Base-by-base conservation (phyloP, 805 yeast species). In the Isabelozyma rhagii region DNA sequence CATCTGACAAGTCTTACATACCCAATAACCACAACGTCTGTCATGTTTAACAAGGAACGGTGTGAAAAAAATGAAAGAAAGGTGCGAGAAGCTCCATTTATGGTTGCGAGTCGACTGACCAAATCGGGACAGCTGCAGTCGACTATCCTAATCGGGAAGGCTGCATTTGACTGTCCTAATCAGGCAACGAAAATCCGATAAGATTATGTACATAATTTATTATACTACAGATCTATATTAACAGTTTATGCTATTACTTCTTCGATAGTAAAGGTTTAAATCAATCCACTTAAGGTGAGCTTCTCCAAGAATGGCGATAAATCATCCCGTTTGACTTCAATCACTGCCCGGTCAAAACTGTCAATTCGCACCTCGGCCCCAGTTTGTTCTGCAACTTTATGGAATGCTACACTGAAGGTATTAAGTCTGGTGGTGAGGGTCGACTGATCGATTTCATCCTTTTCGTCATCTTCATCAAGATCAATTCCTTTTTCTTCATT, bases 261-360 rank as follows among this genome's bases (percentile, higher is more conserved):
- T 2, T 2, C 2, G 2, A 15, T 15, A 1, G 17, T 15, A 15
- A 15, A 15, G 25, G 25, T 21, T 49, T 60, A 69, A 25, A 71
- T 60, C 45, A 71, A 57, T 11, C 92, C 92, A 71, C 91, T 85
- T 45, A 87, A 64, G 9, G 96, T 89, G 53, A 93, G 71, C 51
- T 83, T 82, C 63, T 94, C 98, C 52, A 94, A 69, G 61, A 94
- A 94, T 45, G 96, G 89, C 4, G 90, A 76, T 54, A 94, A 72
- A 64, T 94, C 99, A 45, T 92, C 97, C 61, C 84, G 86, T 51
- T 89, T 72, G 41, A 94, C 84, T 69, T 94, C 97, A 42, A 94
- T 90, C 18, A 94, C 89, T 3, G 97, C 84, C 55, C 96, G 88
- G 64, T 94, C 98, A 68, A 94, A 94, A 61, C 96, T 90, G 65